Conservation (phyloP, 768 basidiomycete genomes). For the Tricholoma bakamatsutake region DNA sequence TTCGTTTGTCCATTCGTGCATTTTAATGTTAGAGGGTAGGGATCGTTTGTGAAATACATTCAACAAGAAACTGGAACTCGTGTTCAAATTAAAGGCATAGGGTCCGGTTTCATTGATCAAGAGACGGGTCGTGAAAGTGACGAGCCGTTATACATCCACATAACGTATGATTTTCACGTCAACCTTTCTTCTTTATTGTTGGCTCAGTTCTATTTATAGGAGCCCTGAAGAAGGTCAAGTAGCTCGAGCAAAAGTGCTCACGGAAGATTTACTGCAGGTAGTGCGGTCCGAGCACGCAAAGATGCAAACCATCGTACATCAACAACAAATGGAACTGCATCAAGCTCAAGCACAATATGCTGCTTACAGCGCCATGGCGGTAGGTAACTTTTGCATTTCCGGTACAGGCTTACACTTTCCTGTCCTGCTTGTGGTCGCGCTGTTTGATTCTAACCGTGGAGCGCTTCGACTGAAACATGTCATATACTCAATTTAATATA, state of each 20-base stretch:
- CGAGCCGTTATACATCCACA: slow-evolving; percentile 90
- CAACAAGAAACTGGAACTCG: slow-evolving; percentile 94
- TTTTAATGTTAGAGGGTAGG: slow-evolving; percentile 34
- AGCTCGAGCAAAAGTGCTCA: slow-evolving; percentile 71
- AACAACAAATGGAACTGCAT: slow-evolving; percentile 82
- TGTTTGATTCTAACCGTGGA: background rate
- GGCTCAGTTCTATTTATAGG: slow-evolving; percentile 1
- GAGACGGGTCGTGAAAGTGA: slow-evolving; percentile 78
- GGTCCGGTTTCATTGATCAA: slow-evolving; percentile 91
- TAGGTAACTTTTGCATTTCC: slow-evolving; percentile 25
- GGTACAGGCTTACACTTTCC: background rate
- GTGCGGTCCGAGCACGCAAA: slow-evolving; percentile 86
- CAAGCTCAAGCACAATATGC: slow-evolving; percentile 78
- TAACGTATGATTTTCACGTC: slow-evolving; percentile 49
- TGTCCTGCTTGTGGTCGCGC: background rate
- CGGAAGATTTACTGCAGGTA: slow-evolving; percentile 78
- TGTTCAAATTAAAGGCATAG: slow-evolving; percentile 94
- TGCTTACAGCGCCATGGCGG: slow-evolving; percentile 55
- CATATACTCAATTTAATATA: slow-evolving; percentile 2
- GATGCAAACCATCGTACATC: slow-evolving; percentile 52
- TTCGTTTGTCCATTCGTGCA: background rate
- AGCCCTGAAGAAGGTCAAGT: slow-evolving; percentile 84
- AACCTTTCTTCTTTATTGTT: slow-evolving; percentile 37
- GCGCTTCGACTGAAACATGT: background rate
- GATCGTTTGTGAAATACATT: slow-evolving; percentile 97